Evolutionary conservation across 768 basidiomycete genomes (phyloP).

Genomic region (Mycena chlorophos): DNA sequence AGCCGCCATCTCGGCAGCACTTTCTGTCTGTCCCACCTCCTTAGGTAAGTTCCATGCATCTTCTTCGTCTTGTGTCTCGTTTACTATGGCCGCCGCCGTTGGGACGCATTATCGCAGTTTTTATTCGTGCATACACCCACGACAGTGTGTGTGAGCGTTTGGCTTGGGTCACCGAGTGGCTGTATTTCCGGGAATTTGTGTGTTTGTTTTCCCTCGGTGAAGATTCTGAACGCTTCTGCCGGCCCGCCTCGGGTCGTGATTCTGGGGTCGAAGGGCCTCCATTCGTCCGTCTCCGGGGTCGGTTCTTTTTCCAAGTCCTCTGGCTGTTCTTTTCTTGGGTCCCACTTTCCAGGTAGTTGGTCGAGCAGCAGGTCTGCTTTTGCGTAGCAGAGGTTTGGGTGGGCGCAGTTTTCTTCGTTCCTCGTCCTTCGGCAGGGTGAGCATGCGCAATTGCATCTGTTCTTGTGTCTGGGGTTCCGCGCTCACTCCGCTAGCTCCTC

Average conservation of each 20-base stretch:
- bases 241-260: neutral
- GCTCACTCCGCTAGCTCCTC: neutral
- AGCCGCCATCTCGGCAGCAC: neutral
- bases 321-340: slow-evolving; percentile 2
- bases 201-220: slow-evolving; percentile 5
- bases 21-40: neutral
- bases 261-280: neutral
- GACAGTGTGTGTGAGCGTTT: too few relatives aligned
- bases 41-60: neutral
- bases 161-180: neutral
- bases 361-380: slow-evolving; percentile 3
- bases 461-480: neutral
- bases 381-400: slow-evolving; percentile 5
- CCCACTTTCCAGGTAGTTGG: slow-evolving; percentile 11
- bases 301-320: slow-evolving; percentile 9
- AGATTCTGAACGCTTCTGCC: slow-evolving; percentile 12
- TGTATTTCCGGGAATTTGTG: neutral
- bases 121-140: too few relatives aligned
- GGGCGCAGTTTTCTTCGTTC: neutral
- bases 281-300: neutral
- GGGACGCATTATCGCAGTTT: neutral
- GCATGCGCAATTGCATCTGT: neutral
- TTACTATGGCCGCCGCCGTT: neutral
- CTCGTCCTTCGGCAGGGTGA: neutral
- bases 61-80: neutral